Percentiles rank a stretch among this genome's conserved stretches.
These are phyloP conservation scores for Pestalotiopsis sp. DNA, from an alignment of 2,329 filamentous ascomycete species.

Conservation along the genomic window DNA sequence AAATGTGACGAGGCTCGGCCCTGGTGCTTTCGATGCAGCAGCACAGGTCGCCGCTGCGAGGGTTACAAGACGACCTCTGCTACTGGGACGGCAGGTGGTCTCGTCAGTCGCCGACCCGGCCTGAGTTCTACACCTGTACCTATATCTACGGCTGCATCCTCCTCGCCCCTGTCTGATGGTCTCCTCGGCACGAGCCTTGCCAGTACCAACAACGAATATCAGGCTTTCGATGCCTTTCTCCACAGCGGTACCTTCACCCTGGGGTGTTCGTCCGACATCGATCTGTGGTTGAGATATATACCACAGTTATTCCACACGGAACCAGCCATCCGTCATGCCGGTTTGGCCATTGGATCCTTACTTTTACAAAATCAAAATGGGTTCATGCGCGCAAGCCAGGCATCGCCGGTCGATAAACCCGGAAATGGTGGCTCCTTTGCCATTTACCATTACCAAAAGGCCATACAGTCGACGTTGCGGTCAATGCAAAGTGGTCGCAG, in stretches of 20 bases:
- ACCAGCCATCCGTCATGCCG: constrained; percentile 39
- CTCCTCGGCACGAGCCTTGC: constrained; percentile 20
- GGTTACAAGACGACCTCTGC: constrained; percentile 25
- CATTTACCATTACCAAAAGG: constrained; percentile 1
- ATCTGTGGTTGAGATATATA: constrained; percentile 44
- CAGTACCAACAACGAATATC: constrained; percentile 25
- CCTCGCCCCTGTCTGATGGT: constrained; percentile 18
- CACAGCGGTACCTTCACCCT: constrained; percentile 38
- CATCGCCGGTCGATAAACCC: background rate
- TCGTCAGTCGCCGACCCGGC: constrained; percentile 18
- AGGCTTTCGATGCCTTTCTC: constrained; percentile 40
- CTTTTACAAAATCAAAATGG: background rate
- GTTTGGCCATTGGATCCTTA: constrained; percentile 34
- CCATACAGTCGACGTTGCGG: background rate
- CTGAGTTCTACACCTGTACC: constrained; percentile 21
- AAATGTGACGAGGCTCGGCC: constrained; percentile 10
- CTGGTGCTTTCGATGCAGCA: constrained; percentile 23
- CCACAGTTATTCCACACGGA: constrained; percentile 39
- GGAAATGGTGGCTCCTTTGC: background rate
- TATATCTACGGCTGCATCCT: constrained; percentile 36
- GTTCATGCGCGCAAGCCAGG: too few species aligned
- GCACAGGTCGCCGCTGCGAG: constrained; percentile 33
- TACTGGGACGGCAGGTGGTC: background rate
- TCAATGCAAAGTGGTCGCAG: background rate
- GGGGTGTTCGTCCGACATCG: constrained; percentile 37